Conservation (phyloP, 2,329 filamentous ascomycete species). For the Aspergillus phoenicis region DNA sequence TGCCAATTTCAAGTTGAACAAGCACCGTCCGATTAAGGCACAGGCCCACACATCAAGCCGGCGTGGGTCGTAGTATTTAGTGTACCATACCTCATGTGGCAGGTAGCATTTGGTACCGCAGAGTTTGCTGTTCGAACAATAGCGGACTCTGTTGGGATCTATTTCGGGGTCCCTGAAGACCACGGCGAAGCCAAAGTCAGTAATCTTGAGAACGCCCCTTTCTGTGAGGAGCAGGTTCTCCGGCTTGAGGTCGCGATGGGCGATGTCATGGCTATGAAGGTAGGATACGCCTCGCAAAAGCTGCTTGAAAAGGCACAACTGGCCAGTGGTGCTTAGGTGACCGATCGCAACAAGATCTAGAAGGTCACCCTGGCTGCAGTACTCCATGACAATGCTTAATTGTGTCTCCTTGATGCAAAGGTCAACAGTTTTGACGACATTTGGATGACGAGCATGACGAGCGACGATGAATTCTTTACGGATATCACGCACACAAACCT, state of each 20-base stretch:
- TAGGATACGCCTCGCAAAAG: slow-evolving; percentile 80
- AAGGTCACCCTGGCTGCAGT: slow-evolving; percentile 79
- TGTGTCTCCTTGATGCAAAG: slow-evolving; percentile 73
- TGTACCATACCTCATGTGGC: slow-evolving; percentile 2
- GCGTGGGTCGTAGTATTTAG: slow-evolving; percentile 68
- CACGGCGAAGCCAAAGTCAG: slow-evolving; percentile 87
- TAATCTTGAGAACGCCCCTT: slow-evolving; percentile 83
- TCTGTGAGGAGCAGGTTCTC: slow-evolving; percentile 81
- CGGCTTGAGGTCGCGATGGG: slow-evolving; percentile 87
- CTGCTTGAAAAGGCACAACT: slow-evolving; percentile 87
- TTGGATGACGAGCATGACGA: slow-evolving; percentile 81
- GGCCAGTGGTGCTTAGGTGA: slow-evolving; percentile 69
- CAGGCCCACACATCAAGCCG: slow-evolving; percentile 84
- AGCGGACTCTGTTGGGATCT: too few species aligned
- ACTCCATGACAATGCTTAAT: slow-evolving; percentile 95
- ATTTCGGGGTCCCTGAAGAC: slow-evolving; percentile 59
- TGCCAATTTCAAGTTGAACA: slow-evolving; percentile 49
- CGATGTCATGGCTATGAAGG: slow-evolving; percentile 79
- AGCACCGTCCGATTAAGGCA: slow-evolving; percentile 78
- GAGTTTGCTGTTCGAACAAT: neutral
- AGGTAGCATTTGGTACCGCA: neutral
- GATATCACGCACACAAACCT: slow-evolving; percentile 84
- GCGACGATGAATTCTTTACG: slow-evolving; percentile 89
- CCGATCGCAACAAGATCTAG: slow-evolving; percentile 73
- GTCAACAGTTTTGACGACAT: slow-evolving; percentile 78